Evolutionary conservation across 106 monocot genomes (phyloP).

Genomic region (Triglochin maritima): DNA sequence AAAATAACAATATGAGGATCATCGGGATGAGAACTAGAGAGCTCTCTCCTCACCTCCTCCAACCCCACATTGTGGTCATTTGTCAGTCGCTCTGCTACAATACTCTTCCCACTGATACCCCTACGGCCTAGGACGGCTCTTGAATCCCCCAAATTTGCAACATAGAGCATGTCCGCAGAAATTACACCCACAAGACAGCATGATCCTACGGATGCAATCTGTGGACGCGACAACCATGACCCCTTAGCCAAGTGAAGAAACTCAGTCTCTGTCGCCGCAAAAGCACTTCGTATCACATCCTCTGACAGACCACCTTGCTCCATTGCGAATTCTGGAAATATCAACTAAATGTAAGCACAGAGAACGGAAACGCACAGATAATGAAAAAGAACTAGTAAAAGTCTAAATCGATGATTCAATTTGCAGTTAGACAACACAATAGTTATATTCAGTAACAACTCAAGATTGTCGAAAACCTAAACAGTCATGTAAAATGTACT

Average conservation of each 20-base stretch:
- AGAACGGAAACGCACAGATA: neutral
- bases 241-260: slow-evolving; percentile 48
- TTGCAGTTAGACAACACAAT: too few species aligned
- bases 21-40: slow-evolving; percentile 48
- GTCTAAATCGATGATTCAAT: neutral
- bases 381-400: neutral
- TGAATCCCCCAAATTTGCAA: slow-evolving; percentile 74
- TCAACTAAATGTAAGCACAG: neutral
- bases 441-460: too few species aligned
- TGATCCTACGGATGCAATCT: slow-evolving; percentile 65
- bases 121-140: slow-evolving; percentile 56
- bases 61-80: slow-evolving; percentile 51
- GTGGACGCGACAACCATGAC: slow-evolving; percentile 41
- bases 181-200: slow-evolving; percentile 70
- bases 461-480: too few species aligned
- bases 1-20: slow-evolving; percentile 70
- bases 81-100: slow-evolving; percentile 50
- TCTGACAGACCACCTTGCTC: slow-evolving; percentile 47
- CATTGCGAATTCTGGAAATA: slow-evolving; percentile 22
- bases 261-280: slow-evolving; percentile 58
- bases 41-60: slow-evolving; percentile 78
- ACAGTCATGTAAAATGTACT: too few species aligned
- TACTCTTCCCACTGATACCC: slow-evolving; percentile 15
- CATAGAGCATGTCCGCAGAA: slow-evolving; percentile 45
- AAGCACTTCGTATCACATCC: slow-evolving; percentile 58